Base-by-base conservation (phyloP, 169 alveolate genomes). In the Cryptosporidium andersoni region DNA sequence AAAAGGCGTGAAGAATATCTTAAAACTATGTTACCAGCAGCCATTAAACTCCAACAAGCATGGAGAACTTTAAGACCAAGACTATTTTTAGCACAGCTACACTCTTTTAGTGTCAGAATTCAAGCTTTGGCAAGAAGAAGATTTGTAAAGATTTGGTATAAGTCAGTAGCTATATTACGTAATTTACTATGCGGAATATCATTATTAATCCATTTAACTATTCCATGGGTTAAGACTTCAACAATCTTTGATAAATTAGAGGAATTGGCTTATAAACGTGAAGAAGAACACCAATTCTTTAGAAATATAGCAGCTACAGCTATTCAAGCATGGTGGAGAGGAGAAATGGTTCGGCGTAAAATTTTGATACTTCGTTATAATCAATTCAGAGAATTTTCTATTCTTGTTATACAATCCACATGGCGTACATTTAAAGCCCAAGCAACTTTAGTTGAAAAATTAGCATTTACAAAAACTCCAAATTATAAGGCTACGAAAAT, bases 241-340 rank as follows among this genome's bases (percentile, higher is more conserved):
- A 74, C 85, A 12, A 74, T 74, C n/a, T 74, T 74, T 47, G 85
- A 74, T 48, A 74, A 74, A 42, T 49, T 74, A 4, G 85, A 74
- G 49, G 85, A 74, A 45, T 36, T 74, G 25, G 85, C 85, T 25
- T 68, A 58, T 58, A 66, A 74, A 16, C 85, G 85, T 36, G 85
- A 74, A 42, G 67, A 74, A 25, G 85, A 74, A 47, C 56, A 68
- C 6, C 55, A 62, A 74, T 74, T 74, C 63, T 55, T 74, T 14
- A 7, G 85, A 37, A 74, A 74, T 74, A 58, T 53, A 16, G 85
- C 85, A 37, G 85, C 85, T 4, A 74, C 85, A 16, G 55, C 85
- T 45, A 74, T 74, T 42, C 85, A 74, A 34, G 68, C 85, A 7
- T 74, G 85, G 85, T 74, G 85, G 85, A 74, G 85, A 74, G 85